Percentiles rank a stretch among this genome's conserved stretches.
Conservation (phyloP, 495 filamentous ascomycete species). For the Apiosordaria backusii region DNA sequence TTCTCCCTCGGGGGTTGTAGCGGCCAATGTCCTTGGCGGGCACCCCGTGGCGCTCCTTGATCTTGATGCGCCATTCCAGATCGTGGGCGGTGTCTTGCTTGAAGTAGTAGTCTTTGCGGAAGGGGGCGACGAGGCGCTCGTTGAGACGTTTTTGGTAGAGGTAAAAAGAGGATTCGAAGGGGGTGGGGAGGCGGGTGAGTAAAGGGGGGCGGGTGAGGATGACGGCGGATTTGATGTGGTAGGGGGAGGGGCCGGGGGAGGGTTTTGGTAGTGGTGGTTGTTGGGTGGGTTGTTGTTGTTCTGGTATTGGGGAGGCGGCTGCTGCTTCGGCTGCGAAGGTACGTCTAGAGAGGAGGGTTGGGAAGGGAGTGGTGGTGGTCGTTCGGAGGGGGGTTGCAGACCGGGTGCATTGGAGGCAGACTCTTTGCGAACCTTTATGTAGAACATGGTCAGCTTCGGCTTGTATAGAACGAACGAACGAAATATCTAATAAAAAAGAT, state of each 20-base stretch:
- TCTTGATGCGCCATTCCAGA: constrained; percentile 86
- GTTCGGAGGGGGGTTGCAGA: constrained; percentile 6
- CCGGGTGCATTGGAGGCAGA: constrained; percentile 26
- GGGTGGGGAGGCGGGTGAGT: constrained; percentile 74
- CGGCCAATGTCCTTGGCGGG: constrained; percentile 78
- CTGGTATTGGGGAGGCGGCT: constrained; percentile 2
- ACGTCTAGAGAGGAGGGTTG: constrained; percentile 2
- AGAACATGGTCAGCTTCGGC: constrained; percentile 1
- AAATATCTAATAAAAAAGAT: neutral
- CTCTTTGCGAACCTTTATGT: constrained; percentile 14
- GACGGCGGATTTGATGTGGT: constrained; percentile 71
- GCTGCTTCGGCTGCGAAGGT: constrained; percentile 21
- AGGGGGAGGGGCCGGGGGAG: constrained; percentile 37
- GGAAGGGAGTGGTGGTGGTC: constrained; percentile 1
- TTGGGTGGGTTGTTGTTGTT: constrained; percentile 8
- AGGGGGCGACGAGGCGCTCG: constrained; percentile 84
- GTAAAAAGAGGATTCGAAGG: constrained; percentile 89
- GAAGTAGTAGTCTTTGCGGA: constrained; percentile 93
- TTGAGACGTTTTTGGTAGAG: constrained; percentile 97
- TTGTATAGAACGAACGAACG: neutral
- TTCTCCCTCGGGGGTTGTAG: constrained; percentile 73
- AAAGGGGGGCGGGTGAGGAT: constrained; percentile 86
- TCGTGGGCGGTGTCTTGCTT: constrained; percentile 82
- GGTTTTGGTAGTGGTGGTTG: constrained; percentile 6
- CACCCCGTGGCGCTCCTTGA: constrained; percentile 63